A percentile compares a stretch with the other conserved stretches of the same genome.
Conservation (phyloP, 2,329 filamentous ascomycete genomes). For the Botrytis squamosa region DNA sequence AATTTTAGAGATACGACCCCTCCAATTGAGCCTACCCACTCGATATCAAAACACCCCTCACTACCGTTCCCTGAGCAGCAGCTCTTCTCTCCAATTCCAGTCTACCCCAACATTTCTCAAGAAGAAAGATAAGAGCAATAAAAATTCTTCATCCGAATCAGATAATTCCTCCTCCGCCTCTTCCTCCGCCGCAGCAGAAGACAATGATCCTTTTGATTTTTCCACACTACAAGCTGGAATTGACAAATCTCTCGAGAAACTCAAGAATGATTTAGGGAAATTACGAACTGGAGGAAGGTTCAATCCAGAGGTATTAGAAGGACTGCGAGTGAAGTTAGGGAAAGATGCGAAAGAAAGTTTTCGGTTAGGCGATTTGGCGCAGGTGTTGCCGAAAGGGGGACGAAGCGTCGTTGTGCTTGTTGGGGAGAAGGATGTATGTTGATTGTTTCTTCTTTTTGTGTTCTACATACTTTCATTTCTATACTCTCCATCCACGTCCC, state of each 20-base stretch:
- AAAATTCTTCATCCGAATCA: not conserved
- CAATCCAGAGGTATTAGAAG: constrained; percentile 61
- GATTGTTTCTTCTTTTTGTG: not conserved
- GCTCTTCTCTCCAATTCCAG: constrained; percentile 23
- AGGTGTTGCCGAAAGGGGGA: constrained; percentile 64
- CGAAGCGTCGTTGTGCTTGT: constrained; percentile 60
- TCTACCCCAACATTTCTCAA: constrained; percentile 27
- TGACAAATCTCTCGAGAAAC: constrained; percentile 50
- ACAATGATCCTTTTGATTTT: constrained; percentile 59
- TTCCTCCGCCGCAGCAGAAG: constrained; percentile 18
- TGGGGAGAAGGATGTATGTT: constrained; percentile 60
- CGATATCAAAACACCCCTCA: not conserved
- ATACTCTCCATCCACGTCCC: not conserved
- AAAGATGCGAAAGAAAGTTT: constrained; percentile 53
- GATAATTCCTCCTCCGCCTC: not conserved
- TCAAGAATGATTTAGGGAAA: constrained; percentile 62
- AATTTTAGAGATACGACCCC: not conserved
- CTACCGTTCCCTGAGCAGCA: not conserved
- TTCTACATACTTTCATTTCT: not conserved
- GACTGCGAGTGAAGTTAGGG: constrained; percentile 56
- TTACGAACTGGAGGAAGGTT: constrained; percentile 61
- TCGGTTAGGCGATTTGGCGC: constrained; percentile 61
- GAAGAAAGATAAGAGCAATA: constrained; percentile 32
- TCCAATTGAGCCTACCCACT: not conserved
- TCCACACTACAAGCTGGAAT: constrained; percentile 56